phyloP scores from a whole-genome alignment of 306 rosid species.

The Medicago arabica region DNA sequence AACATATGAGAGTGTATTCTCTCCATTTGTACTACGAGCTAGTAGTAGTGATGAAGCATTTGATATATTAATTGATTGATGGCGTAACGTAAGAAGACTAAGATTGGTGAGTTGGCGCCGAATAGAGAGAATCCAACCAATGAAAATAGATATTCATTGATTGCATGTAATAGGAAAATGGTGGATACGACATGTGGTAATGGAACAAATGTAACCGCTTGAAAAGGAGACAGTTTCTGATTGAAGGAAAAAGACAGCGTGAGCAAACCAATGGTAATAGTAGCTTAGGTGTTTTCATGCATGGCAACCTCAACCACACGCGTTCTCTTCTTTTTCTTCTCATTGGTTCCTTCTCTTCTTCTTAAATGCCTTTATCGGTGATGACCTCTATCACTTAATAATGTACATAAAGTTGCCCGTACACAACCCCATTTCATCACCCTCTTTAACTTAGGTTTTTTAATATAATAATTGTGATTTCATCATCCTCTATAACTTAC shows the following conservation, averaged over 20 bases:
- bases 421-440: not conserved
- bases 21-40: too few relatives aligned
- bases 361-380: not conserved
- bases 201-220: constrained; percentile 63
- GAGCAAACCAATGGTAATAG: constrained; percentile 59
- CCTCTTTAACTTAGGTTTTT: too few relatives aligned
- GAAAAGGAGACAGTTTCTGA: not conserved
- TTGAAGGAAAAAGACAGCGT: constrained; percentile 15
- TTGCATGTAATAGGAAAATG: constrained; percentile 47
- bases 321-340: constrained; percentile 42
- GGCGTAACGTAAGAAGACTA: too few relatives aligned
- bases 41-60: too few relatives aligned
- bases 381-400: not conserved
- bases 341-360: constrained; percentile 44
- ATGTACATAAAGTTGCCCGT: not conserved
- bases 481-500: too few relatives aligned
- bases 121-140: constrained; percentile 19
- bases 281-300: constrained; percentile 76
- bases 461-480: too few relatives aligned
- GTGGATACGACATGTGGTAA: constrained; percentile 45
- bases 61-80: too few relatives aligned
- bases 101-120: constrained; percentile 30
- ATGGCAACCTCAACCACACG: constrained; percentile 65
- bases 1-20: too few relatives aligned
- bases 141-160: not conserved